Evolutionary conservation across 1,284 basidiomycete genomes (phyloP).

Genomic region (Pascua sp.): DNA sequence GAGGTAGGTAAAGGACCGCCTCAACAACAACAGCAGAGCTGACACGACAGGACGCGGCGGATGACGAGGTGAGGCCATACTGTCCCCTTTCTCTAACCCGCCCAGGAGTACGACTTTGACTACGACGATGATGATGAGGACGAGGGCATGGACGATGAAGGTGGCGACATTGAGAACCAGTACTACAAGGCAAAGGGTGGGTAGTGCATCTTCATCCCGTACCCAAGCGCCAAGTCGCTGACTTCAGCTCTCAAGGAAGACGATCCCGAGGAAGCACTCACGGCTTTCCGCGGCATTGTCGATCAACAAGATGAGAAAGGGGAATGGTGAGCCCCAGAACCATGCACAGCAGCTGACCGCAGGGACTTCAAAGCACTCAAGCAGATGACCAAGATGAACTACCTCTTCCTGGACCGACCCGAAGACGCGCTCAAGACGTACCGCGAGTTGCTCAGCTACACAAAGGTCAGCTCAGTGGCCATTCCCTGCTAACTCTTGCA

Average conservation of each 20-base stretch:
- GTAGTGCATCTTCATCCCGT: conserved; percentile 26
- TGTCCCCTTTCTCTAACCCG: background rate
- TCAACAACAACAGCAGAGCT: conserved; percentile 5
- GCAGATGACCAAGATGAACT: conserved; percentile 94
- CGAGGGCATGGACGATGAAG: conserved; percentile 63
- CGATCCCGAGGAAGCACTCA: conserved; percentile 79
- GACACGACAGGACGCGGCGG: conserved; percentile 43
- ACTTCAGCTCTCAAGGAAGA: conserved; percentile 81
- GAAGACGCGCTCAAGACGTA: conserved; percentile 83
- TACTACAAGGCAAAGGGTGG: conserved; percentile 96
- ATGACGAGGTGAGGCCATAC: conserved; percentile 44
- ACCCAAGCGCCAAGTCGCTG: background rate
- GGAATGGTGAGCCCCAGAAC: conserved; percentile 66
- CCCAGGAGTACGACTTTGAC: conserved; percentile 91
- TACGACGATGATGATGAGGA: conserved; percentile 86
- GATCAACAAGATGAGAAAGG: conserved; percentile 85
- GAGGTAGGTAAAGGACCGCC: conserved; percentile 32
- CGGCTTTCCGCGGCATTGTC: conserved; percentile 81
- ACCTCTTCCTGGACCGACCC: conserved; percentile 71
- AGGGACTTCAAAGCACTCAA: conserved; percentile 99
- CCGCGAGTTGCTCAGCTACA: conserved; percentile 79
- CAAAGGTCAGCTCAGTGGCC: conserved; percentile 56
- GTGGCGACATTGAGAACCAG: conserved; percentile 95
- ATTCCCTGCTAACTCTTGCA: conserved; percentile 6
- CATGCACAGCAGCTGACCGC: conserved; percentile 14